Conservation (phyloP, 1,284 basidiomycete species). For the Cystobasidium slooffiae region DNA sequence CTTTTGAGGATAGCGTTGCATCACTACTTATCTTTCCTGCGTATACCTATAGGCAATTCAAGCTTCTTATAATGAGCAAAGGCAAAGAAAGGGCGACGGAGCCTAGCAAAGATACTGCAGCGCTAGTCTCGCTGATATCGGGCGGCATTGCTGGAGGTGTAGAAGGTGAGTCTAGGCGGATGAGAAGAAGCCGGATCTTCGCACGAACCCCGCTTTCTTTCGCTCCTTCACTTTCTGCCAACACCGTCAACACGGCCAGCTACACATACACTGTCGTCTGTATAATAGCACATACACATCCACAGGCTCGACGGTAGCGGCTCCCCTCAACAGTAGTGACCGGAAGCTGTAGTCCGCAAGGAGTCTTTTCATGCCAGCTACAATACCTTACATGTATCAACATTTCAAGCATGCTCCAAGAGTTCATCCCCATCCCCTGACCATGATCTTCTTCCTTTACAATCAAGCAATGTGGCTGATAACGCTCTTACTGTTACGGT, state of each 20-base stretch:
- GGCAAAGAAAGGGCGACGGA: slow-evolving; percentile 15
- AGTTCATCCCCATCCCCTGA: background rate
- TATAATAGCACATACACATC: too few relatives aligned
- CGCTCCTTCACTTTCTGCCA: background rate
- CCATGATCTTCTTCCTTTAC: background rate
- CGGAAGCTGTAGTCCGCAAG: too few relatives aligned
- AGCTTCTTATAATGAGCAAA: slow-evolving; percentile 10
- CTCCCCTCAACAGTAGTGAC: too few relatives aligned
- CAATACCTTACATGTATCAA: too few relatives aligned
- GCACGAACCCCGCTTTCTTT: background rate
- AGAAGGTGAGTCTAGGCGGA: slow-evolving; percentile 23
- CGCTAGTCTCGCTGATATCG: slow-evolving; percentile 34
- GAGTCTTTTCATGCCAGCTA: too few relatives aligned
- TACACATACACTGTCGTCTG: too few relatives aligned
- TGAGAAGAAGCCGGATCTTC: slow-evolving; percentile 7
- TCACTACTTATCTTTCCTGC: background rate
- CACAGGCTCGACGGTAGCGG: too few relatives aligned
- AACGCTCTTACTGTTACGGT: background rate
- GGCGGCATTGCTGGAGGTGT: slow-evolving; percentile 43
- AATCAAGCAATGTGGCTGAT: background rate
- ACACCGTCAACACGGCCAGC: too few relatives aligned
- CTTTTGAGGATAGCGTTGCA: background rate
- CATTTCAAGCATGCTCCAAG: background rate
- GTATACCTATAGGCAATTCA: background rate
- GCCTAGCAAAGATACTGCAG: slow-evolving; percentile 18